These are phyloP conservation scores for Polyplosphaeria fusca DNA, from an alignment of 495 filamentous ascomycete species.

Conservation along the genomic window DNA sequence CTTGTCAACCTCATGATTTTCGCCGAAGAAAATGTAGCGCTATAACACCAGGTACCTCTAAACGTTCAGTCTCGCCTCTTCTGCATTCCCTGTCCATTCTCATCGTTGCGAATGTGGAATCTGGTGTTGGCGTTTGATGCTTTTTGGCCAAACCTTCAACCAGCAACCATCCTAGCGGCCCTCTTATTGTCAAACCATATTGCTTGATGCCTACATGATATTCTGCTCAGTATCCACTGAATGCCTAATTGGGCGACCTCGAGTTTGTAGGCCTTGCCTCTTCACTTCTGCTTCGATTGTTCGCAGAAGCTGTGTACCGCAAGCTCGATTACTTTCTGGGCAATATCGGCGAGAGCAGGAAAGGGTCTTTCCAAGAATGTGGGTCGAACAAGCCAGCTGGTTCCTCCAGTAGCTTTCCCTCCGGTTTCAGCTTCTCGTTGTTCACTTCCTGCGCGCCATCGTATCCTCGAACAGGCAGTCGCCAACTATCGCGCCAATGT, in stretches of 20 bases:
- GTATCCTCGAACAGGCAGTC: slow-evolving; percentile 37
- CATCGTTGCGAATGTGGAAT: slow-evolving; percentile 51
- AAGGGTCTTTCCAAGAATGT: slow-evolving; percentile 27
- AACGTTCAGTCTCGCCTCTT: slow-evolving; percentile 46
- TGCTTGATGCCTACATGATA: slow-evolving; percentile 36
- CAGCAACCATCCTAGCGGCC: slow-evolving; percentile 49
- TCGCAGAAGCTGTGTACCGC: slow-evolving; percentile 30
- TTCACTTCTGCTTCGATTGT: slow-evolving; percentile 20
- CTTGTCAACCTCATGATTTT: slow-evolving; percentile 31
- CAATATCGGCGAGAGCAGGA: slow-evolving; percentile 26
- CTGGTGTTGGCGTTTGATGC: slow-evolving; percentile 51
- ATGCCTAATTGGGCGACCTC: slow-evolving; percentile 32
- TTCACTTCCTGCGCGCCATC: slow-evolving; percentile 30
- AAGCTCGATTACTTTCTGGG: slow-evolving; percentile 34
- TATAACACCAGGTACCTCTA: slow-evolving; percentile 34
- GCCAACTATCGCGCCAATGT: slow-evolving; percentile 34
- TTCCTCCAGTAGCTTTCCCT: slow-evolving; percentile 36
- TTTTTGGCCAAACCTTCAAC: slow-evolving; percentile 55
- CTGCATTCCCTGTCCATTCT: slow-evolving; percentile 47
- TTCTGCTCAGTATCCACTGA: slow-evolving; percentile 47
- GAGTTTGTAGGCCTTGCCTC: slow-evolving; percentile 9
- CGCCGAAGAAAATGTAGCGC: slow-evolving; percentile 35
- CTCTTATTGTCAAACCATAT: slow-evolving; percentile 46
- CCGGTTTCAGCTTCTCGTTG: slow-evolving; percentile 15
- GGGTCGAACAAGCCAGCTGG: slow-evolving; percentile 29